These are phyloP conservation scores for Phytophthora crassamura DNA, from an alignment of 352 stramenopile species.

Conservation along the genomic window DNA sequence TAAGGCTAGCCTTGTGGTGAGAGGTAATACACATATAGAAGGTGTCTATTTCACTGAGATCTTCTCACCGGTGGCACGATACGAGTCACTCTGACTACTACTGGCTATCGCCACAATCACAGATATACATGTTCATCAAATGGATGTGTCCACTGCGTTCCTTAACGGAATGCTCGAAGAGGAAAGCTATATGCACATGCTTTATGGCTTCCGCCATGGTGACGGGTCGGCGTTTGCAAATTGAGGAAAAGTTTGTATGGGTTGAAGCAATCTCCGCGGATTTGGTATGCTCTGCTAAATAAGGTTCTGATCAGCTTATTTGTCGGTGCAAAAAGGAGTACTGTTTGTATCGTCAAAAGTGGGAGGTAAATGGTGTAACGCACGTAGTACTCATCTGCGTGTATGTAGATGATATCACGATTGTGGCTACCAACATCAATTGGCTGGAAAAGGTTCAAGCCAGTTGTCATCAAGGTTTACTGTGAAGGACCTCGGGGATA, in stretches of 20 bases:
- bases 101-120: no score
- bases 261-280: no score
- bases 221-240: no score
- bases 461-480: conserved; percentile 4
- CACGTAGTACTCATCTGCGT: no score
- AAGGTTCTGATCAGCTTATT: conserved; percentile 15
- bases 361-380: background rate
- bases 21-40: conserved; percentile 11
- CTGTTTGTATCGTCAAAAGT: background rate
- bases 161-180: no score
- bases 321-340: conserved; percentile 10
- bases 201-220: no score
- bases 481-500: conserved; percentile 2
- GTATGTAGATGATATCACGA: no score
- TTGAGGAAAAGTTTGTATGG: no score
- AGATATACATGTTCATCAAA: no score
- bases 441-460: conserved; percentile 10
- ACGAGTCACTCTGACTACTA: no score
- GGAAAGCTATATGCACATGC: no score
- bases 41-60: conserved; percentile 4
- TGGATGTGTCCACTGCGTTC: no score
- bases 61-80: background rate
- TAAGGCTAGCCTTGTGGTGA: conserved; percentile 1
- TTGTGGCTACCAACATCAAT: background rate
- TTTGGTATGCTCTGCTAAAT: background rate